Evolutionary conservation across 2,329 filamentous ascomycete species (phyloP).

Genomic region (Penicillium italicum): DNA sequence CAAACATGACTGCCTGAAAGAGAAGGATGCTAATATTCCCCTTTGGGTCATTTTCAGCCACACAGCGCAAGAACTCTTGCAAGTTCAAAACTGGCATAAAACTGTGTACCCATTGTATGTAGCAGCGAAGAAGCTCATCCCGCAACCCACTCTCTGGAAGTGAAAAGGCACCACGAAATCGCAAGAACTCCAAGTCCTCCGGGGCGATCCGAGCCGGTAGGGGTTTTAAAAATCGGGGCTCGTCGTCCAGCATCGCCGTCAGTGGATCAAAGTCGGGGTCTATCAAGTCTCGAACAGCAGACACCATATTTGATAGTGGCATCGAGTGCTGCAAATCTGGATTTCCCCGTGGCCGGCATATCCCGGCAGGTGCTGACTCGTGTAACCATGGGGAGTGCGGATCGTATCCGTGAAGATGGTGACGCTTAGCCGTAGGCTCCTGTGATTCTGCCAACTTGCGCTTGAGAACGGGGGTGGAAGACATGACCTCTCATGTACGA

Average conservation of each 20-base stretch:
- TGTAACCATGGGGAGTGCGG: constrained; percentile 33
- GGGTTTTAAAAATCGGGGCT: constrained; percentile 67
- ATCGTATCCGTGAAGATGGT: constrained; percentile 28
- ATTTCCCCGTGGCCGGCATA: constrained; percentile 30
- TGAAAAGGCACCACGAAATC: constrained; percentile 73
- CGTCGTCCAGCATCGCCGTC: constrained; percentile 37
- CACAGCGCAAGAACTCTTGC: constrained; percentile 53
- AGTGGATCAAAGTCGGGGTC: constrained; percentile 40
- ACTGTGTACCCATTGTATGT: constrained; percentile 81
- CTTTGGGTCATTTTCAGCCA: constrained; percentile 62
- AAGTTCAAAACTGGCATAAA: constrained; percentile 80
- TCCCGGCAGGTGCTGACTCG: constrained; percentile 23
- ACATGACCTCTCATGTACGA: constrained; percentile 16
- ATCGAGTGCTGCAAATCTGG: constrained; percentile 30
- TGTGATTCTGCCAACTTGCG: constrained; percentile 27
- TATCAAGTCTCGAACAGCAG: constrained; percentile 37
- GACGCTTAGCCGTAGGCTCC: constrained; percentile 22
- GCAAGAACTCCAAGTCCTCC: constrained; percentile 75
- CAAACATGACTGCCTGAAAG: constrained; percentile 92
- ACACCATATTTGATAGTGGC: constrained; percentile 39
- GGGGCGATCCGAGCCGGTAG: constrained; percentile 68
- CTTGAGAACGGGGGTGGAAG: constrained; percentile 22
- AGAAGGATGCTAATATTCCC: constrained; percentile 73
- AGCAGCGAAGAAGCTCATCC: constrained; percentile 71
- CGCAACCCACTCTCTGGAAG: constrained; percentile 66